Evolutionary conservation across 2,329 filamentous ascomycete species (phyloP).

Genomic region (Pseudocercospora eumusae): DNA sequence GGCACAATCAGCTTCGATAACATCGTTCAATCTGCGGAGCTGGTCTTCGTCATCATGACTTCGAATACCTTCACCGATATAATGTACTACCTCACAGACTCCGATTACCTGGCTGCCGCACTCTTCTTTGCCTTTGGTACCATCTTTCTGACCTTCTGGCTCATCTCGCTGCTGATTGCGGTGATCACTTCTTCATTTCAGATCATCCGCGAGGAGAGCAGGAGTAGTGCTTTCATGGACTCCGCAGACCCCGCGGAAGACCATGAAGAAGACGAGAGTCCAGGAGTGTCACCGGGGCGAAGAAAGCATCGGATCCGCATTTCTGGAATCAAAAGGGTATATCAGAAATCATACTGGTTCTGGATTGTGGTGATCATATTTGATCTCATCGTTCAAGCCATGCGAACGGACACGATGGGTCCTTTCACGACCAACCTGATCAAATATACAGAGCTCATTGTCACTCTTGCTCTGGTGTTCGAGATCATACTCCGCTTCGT

Average conservation of each 20-base stretch:
- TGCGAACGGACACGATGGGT: conserved; percentile 76
- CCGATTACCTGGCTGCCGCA: conserved; percentile 83
- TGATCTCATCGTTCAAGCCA: conserved; percentile 75
- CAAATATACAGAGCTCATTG: conserved; percentile 67
- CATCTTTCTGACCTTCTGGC: conserved; percentile 92
- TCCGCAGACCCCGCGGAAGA: conserved; percentile 55
- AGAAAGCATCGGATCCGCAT: conserved; percentile 25
- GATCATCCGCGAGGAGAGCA: conserved; percentile 95
- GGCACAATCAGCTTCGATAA: conserved; percentile 94
- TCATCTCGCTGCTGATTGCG: conserved; percentile 90
- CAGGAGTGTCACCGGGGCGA: background rate
- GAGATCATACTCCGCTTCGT: conserved; percentile 81
- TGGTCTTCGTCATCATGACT: conserved; percentile 98
- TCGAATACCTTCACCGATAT: conserved; percentile 95
- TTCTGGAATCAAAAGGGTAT: conserved; percentile 66
- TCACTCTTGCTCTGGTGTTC: conserved; percentile 74
- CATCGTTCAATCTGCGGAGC: conserved; percentile 83
- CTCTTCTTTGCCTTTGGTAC: conserved; percentile 73
- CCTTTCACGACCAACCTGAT: conserved; percentile 64
- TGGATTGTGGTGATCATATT: conserved; percentile 82
- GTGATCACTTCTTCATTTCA: conserved; percentile 99
- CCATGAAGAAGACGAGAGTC: conserved; percentile 24
- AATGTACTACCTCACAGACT: conserved; percentile 90
- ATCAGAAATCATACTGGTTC: conserved; percentile 70
- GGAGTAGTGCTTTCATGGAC: conserved; percentile 85